phyloP scores from a whole-genome alignment of 2,329 filamentous ascomycete genomes.

The Penicillium frequentans region DNA sequence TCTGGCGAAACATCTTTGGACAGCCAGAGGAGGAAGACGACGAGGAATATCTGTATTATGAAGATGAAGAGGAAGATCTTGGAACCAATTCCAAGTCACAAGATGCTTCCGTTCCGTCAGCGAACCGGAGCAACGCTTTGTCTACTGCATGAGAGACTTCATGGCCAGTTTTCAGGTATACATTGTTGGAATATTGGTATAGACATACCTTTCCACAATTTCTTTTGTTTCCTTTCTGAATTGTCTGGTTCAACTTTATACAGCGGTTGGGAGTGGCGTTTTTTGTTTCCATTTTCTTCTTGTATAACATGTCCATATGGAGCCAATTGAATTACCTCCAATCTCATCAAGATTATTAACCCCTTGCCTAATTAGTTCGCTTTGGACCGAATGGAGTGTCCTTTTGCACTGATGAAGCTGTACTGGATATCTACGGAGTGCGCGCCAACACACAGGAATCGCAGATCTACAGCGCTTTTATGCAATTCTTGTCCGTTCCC shows the following conservation, averaged over 20 bases:
- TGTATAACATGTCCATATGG: conserved; percentile 23
- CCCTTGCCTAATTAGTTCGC: conserved; percentile 14
- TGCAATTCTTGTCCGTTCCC: background rate
- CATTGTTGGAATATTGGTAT: background rate
- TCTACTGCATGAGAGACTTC: conserved; percentile 16
- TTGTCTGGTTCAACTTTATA: conserved; percentile 17
- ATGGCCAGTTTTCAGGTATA: background rate
- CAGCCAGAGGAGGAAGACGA: conserved; percentile 58
- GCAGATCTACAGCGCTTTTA: background rate
- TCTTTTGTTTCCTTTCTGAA: conserved; percentile 1
- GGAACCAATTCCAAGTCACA: conserved; percentile 3
- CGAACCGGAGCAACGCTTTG: conserved; percentile 9
- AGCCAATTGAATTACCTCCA: background rate
- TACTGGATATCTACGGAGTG: conserved; percentile 42
- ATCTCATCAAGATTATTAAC: background rate
- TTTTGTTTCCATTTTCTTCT: conserved; percentile 8
- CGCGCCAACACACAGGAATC: background rate
- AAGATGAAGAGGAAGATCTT: conserved; percentile 47
- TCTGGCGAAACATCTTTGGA: conserved; percentile 70
- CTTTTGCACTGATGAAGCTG: conserved; percentile 14
- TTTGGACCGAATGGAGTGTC: conserved; percentile 24
- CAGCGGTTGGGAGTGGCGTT: conserved; percentile 25
- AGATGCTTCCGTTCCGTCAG: background rate
- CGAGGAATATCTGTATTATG: conserved; percentile 56
- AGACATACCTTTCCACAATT: background rate